These are phyloP conservation scores for Cryphonectria japonica DNA, from an alignment of 2,329 filamentous ascomycete genomes.

Conservation along the genomic window DNA sequence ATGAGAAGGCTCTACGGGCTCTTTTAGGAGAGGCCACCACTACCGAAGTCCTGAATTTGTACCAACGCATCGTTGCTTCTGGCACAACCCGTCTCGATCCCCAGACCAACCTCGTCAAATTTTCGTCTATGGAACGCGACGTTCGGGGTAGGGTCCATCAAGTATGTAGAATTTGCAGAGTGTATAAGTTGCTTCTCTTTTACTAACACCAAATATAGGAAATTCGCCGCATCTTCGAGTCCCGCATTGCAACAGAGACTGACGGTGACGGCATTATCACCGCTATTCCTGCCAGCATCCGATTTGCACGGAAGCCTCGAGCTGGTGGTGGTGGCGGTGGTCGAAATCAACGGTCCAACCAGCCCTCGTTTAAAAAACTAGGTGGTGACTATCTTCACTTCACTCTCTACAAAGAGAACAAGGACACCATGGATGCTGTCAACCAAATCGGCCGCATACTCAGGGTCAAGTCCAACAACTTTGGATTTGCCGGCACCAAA, in stretches of 20 bases:
- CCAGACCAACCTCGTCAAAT: conserved; percentile 41
- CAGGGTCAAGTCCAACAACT: conserved; percentile 74
- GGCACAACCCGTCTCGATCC: conserved; percentile 36
- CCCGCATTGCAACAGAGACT: conserved; percentile 76
- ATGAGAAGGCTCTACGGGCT: conserved; percentile 42
- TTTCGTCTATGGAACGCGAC: conserved; percentile 48
- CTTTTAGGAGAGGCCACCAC: conserved; percentile 47
- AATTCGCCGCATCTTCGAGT: conserved; percentile 80
- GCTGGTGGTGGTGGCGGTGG: conserved; percentile 35
- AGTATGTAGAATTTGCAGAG: conserved; percentile 34
- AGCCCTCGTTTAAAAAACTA: conserved; percentile 31
- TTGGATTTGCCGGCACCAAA: conserved; percentile 82
- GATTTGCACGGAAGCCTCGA: conserved; percentile 44
- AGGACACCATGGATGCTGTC: conserved; percentile 91
- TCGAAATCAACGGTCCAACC: conserved; percentile 31
- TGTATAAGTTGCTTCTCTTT: neutral
- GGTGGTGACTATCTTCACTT: conserved; percentile 86
- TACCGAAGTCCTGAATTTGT: conserved; percentile 47
- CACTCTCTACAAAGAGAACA: conserved; percentile 94
- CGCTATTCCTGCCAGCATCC: conserved; percentile 60
- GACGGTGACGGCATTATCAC: conserved; percentile 61
- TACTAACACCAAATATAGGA: conserved; percentile 41
- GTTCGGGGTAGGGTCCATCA: conserved; percentile 55
- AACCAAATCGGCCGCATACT: conserved; percentile 75
- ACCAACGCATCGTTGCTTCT: conserved; percentile 39